phyloP scores from a whole-genome alignment of 2,329 filamentous ascomycete species.

The Periglandula ipomoeae region DNA sequence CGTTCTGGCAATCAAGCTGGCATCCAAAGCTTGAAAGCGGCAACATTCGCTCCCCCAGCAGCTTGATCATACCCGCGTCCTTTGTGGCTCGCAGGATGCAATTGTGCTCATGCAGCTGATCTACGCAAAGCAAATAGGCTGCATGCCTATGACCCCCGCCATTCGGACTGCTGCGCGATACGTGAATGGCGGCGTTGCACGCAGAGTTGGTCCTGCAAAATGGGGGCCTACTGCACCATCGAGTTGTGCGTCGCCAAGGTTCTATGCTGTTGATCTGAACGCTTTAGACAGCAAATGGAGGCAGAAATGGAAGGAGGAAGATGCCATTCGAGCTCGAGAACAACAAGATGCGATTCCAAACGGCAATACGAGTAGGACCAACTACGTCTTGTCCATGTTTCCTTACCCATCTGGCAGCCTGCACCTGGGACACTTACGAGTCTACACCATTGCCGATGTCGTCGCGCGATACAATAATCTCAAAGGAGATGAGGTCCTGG shows the following conservation, averaged over 20 bases:
- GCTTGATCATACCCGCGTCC: neutral
- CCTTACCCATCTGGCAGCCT: constrained; percentile 83
- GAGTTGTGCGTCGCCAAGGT: constrained; percentile 15
- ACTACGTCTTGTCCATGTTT: constrained; percentile 85
- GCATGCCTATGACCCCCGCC: constrained; percentile 10
- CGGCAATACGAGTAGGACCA: constrained; percentile 17
- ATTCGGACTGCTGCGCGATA: constrained; percentile 7
- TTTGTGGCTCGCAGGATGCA: constrained; percentile 13
- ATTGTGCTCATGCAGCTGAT: constrained; percentile 19
- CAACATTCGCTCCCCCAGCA: neutral
- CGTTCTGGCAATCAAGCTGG: neutral
- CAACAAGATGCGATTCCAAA: constrained; percentile 16
- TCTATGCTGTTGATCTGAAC: constrained; percentile 37
- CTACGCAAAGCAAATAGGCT: constrained; percentile 16
- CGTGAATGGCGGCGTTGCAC: neutral
- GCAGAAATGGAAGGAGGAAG: constrained; percentile 29
- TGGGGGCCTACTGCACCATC: neutral
- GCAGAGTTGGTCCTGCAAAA: neutral
- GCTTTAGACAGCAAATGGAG: constrained; percentile 44
- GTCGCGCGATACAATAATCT: constrained; percentile 68
- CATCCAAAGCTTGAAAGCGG: neutral
- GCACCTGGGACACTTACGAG: constrained; percentile 78
- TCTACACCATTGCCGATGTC: constrained; percentile 86
- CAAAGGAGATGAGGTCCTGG: constrained; percentile 63
- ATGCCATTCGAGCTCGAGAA: constrained; percentile 9